phyloP scores from a whole-genome alignment of 1,284 basidiomycete genomes.

The Rhodotorula mucilaginosa region DNA sequence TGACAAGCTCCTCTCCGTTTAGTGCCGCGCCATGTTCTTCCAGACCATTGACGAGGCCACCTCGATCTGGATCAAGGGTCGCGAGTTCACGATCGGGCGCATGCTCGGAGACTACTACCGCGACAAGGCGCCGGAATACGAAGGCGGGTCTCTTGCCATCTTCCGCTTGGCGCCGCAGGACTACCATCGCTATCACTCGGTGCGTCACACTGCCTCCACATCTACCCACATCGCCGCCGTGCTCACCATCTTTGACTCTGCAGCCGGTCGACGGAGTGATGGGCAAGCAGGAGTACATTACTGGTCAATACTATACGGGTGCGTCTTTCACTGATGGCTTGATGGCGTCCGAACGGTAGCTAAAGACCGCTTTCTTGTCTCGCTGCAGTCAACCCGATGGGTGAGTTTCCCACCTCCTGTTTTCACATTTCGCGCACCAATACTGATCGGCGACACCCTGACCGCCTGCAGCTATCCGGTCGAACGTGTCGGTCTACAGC shows the following conservation, averaged over 20 bases:
- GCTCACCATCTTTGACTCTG: neutral
- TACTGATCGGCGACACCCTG: no score
- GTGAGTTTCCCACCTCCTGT: neutral
- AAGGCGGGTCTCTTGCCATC: constrained; percentile 74
- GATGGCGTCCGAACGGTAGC: neutral
- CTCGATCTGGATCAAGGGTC: constrained; percentile 82
- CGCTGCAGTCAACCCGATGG: constrained; percentile 47
- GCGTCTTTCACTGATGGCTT: constrained; percentile 58
- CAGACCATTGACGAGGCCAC: constrained; percentile 81
- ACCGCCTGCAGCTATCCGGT: constrained; percentile 39
- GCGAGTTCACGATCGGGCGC: constrained; percentile 77
- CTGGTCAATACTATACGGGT: constrained; percentile 81
- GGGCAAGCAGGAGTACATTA: constrained; percentile 73
- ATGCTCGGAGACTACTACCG: constrained; percentile 78
- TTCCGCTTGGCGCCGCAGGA: constrained; percentile 90
- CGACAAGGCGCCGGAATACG: constrained; percentile 64
- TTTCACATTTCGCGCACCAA: no score
- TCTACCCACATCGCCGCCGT: neutral
- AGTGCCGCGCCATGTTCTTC: constrained; percentile 89
- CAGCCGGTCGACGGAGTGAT: constrained; percentile 51
- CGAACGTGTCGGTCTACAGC: constrained; percentile 79
- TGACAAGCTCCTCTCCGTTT: no score
- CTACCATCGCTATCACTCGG: constrained; percentile 72
- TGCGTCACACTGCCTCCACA: neutral
- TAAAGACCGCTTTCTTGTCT: neutral